Evolutionary conservation across 2,329 filamentous ascomycete species (phyloP).

Genomic region (Fusarium continuum): DNA sequence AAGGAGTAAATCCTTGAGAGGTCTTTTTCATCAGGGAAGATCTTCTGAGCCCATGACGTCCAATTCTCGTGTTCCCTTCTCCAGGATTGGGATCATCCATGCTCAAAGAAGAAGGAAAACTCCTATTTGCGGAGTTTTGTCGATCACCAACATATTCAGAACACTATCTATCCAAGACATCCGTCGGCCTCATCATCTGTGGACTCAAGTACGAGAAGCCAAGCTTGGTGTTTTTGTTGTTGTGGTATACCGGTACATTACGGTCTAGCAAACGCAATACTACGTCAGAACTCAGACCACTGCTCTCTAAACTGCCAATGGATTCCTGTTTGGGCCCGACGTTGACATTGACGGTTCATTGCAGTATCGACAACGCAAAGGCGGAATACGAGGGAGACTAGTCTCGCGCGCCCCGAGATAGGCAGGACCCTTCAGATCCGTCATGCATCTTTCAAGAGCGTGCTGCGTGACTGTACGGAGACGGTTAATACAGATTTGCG

Average conservation of each 20-base stretch:
- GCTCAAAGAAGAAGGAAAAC: too few species aligned
- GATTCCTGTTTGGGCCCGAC: constrained; percentile 13
- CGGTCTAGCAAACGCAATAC: neutral
- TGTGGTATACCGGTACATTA: too few species aligned
- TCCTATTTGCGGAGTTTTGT: constrained; percentile 25
- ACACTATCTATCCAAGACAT: neutral
- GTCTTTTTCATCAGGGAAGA: constrained; percentile 13
- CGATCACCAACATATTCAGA: constrained; percentile 7
- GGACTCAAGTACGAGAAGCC: neutral
- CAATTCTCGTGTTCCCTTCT: constrained; percentile 20
- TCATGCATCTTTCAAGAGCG: neutral
- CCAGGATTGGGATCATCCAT: constrained; percentile 17
- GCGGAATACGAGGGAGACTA: constrained; percentile 35
- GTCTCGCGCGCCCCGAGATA: constrained; percentile 12
- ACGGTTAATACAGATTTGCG: neutral
- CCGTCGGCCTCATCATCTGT: neutral
- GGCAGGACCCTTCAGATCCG: constrained; percentile 14
- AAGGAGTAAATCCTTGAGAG: constrained; percentile 12
- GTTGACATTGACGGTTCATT: constrained; percentile 3
- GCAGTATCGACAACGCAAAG: constrained; percentile 22
- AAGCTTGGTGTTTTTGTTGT: neutral
- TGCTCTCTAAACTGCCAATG: neutral
- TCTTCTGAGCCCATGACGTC: constrained; percentile 23
- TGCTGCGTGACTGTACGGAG: neutral
- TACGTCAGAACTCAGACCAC: constrained; percentile 20